Percentiles rank a stretch among this genome's conserved stretches.
Evolutionary conservation across 148 eudicot species (phyloP).

Genomic region (Talinum fruticosum): DNA sequence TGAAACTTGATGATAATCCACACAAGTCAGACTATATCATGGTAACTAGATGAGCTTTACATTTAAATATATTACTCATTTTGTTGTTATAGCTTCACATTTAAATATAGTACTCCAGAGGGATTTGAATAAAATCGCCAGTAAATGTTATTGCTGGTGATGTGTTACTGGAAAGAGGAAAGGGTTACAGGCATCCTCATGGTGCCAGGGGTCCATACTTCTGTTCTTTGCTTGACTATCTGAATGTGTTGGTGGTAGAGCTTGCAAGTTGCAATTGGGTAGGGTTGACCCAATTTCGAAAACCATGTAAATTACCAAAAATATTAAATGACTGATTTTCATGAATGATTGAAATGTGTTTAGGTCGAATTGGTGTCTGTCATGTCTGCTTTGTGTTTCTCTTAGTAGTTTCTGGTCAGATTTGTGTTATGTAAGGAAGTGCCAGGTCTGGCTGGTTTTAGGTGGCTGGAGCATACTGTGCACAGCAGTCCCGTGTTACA

Average conservation of each 20-base stretch:
- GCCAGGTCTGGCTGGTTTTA: background rate
- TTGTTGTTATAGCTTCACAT: too few species aligned
- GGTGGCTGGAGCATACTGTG: background rate
- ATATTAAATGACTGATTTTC: background rate
- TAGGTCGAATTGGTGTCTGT: background rate
- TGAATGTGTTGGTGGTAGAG: background rate
- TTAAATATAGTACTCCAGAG: too few species aligned
- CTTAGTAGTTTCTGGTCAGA: background rate
- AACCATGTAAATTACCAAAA: background rate
- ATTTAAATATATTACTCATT: background rate
- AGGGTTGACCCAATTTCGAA: background rate
- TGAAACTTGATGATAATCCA: slow-evolving; percentile 41
- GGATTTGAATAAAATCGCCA: too few species aligned
- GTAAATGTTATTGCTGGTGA: background rate
- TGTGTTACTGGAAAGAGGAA: background rate
- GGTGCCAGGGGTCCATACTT: background rate
- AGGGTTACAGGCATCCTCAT: background rate
- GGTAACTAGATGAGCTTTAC: slow-evolving; percentile 30
- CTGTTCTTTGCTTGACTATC: background rate
- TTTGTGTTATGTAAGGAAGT: background rate
- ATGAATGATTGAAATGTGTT: background rate
- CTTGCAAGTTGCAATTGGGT: background rate
- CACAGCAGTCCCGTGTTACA: background rate
- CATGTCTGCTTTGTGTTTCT: background rate
- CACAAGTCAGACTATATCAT: slow-evolving; percentile 67